These are phyloP conservation scores for Penicillium sp. DNA, from an alignment of 2,329 filamentous ascomycete genomes.

Conservation along the genomic window DNA sequence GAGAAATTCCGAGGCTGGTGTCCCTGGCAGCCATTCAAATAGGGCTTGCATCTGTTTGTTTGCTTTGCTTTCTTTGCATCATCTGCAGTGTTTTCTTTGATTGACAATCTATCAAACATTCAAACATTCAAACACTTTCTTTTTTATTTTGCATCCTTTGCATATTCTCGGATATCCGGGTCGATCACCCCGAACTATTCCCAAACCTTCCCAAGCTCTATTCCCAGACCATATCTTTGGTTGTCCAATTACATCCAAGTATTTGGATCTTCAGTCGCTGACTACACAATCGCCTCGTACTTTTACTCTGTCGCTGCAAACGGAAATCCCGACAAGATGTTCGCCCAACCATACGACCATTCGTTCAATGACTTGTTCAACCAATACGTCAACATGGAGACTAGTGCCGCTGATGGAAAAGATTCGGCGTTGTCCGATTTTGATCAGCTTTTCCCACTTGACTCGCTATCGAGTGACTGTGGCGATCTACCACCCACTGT, in stretches of 20 bases:
- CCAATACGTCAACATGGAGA: slow-evolving; percentile 61
- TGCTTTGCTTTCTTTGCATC: slow-evolving; percentile 46
- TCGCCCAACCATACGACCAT: slow-evolving; percentile 50
- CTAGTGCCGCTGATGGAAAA: slow-evolving; percentile 50
- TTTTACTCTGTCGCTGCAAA: slow-evolving; percentile 32
- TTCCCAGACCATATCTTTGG: slow-evolving; percentile 14
- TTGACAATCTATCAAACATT: slow-evolving; percentile 41
- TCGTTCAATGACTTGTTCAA: slow-evolving; percentile 63
- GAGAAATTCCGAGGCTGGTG: slow-evolving; percentile 40
- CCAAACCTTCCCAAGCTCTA: slow-evolving; percentile 24
- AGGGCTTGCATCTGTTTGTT: slow-evolving; percentile 42
- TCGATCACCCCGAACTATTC: slow-evolving; percentile 21
- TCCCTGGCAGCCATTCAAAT: slow-evolving; percentile 38
- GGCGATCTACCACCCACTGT: slow-evolving; percentile 52
- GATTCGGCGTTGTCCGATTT: slow-evolving; percentile 52
- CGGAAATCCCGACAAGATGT: slow-evolving; percentile 52
- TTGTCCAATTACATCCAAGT: slow-evolving; percentile 35
- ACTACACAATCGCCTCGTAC: slow-evolving; percentile 9
- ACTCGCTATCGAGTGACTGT: slow-evolving; percentile 53
- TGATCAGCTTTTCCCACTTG: slow-evolving; percentile 53
- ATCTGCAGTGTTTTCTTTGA: slow-evolving; percentile 42
- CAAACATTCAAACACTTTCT: slow-evolving; percentile 10
- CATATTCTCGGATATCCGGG: slow-evolving; percentile 20
- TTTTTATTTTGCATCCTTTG: slow-evolving; percentile 29
- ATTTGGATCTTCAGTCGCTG: slow-evolving; percentile 25